Percentiles rank a stretch among this genome's conserved stretches.
Evolutionary conservation across 805 yeast species (phyloP).

Genomic region (Pichia scutulata): DNA sequence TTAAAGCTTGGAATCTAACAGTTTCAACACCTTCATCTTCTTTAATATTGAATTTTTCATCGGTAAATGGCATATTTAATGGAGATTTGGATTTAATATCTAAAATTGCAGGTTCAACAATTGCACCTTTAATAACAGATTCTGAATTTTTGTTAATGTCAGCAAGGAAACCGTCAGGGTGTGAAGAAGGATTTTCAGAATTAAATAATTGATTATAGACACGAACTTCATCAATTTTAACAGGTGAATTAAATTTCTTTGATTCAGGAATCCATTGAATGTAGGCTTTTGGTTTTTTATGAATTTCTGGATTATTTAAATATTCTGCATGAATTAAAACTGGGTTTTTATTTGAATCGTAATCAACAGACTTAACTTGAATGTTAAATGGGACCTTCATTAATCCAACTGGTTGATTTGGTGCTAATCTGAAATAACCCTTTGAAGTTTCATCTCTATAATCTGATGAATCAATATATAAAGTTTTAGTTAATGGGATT

Average conservation of each 20-base stretch:
- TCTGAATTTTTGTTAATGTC: slow-evolving; percentile 82
- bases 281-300: slow-evolving; percentile 85
- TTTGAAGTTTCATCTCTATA: slow-evolving; percentile 58
- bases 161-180: slow-evolving; percentile 81
- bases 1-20: slow-evolving; percentile 95
- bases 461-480: slow-evolving; percentile 86
- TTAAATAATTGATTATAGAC: slow-evolving; percentile 81
- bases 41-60: slow-evolving; percentile 59
- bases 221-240: slow-evolving; percentile 67
- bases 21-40: slow-evolving; percentile 70
- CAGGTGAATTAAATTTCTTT: slow-evolving; percentile 52
- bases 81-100: slow-evolving; percentile 69
- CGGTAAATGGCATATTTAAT: slow-evolving; percentile 52
- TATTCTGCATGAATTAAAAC: slow-evolving; percentile 71
- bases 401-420: slow-evolving; percentile 90
- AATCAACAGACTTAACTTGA: slow-evolving; percentile 60
- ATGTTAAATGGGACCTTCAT: slow-evolving; percentile 84
- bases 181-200: slow-evolving; percentile 82
- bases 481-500: slow-evolving; percentile 66
- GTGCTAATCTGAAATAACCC: slow-evolving; percentile 90
- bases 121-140: slow-evolving; percentile 51
- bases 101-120: slow-evolving; percentile 71
- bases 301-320: slow-evolving; percentile 49
- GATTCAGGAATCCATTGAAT: slow-evolving; percentile 93
- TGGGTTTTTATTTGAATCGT: slow-evolving; percentile 54